phyloP scores from a whole-genome alignment of 495 filamentous ascomycete genomes.

The Lophiotrema nucula region DNA sequence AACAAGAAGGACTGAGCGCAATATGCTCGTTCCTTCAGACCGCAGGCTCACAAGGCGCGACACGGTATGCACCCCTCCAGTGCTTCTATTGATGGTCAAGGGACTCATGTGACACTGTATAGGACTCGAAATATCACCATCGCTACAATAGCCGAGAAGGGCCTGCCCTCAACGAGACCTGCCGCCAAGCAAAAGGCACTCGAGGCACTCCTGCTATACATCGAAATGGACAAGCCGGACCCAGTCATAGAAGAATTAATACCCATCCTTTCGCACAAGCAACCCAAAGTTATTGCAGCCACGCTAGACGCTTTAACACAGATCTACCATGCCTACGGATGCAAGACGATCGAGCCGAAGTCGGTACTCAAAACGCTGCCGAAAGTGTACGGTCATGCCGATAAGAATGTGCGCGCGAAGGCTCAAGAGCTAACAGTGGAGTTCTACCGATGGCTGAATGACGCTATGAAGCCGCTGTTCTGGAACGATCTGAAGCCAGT shows the following conservation, averaged over 20 bases:
- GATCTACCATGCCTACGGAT: constrained; percentile 90
- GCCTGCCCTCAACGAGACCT: constrained; percentile 79
- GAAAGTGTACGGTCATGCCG: constrained; percentile 90
- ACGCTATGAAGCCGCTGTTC: constrained; percentile 97
- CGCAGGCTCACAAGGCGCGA: constrained; percentile 73
- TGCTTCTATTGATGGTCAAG: no score
- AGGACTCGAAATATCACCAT: constrained; percentile 76
- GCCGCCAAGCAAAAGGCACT: constrained; percentile 82
- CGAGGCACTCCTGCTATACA: constrained; percentile 83
- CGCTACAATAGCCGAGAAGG: constrained; percentile 83
- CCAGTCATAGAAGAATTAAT: constrained; percentile 89
- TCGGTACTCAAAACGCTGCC: constrained; percentile 87
- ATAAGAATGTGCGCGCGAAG: constrained; percentile 97
- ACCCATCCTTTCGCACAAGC: constrained; percentile 82
- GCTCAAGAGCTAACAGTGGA: constrained; percentile 89
- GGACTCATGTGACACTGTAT: neutral
- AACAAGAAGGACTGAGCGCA: constrained; percentile 84
- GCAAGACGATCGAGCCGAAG: constrained; percentile 95
- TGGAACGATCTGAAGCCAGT: constrained; percentile 95
- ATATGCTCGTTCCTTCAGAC: constrained; percentile 89
- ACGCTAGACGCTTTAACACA: constrained; percentile 73
- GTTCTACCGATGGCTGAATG: constrained; percentile 93
- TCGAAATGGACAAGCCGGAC: constrained; percentile 83
- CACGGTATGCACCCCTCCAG: constrained; percentile 55
- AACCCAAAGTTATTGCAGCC: constrained; percentile 90